phyloP scores from a whole-genome alignment of 2,329 filamentous ascomycete genomes.

The Clarireedia monteithiana region DNA sequence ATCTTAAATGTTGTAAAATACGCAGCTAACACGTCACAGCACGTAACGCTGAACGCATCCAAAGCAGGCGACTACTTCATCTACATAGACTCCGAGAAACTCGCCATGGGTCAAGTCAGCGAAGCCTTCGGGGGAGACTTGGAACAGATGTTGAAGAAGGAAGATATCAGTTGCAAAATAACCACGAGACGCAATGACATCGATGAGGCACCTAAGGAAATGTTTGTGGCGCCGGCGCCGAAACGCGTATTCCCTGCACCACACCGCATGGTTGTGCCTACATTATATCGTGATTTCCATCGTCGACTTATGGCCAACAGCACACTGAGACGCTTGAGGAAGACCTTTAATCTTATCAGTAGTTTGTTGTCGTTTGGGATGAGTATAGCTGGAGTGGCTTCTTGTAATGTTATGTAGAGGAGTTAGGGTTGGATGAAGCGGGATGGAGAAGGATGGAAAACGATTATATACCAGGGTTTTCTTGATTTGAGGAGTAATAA shows the following conservation, averaged over 20 bases:
- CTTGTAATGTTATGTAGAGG: background rate
- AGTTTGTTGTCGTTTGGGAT: background rate
- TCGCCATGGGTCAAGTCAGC: background rate
- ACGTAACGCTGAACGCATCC: background rate
- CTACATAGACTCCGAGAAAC: background rate
- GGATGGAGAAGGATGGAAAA: too few relatives aligned
- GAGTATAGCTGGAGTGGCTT: background rate
- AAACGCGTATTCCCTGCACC: background rate
- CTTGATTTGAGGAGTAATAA: too few relatives aligned
- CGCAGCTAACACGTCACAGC: background rate
- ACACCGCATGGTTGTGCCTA: background rate
- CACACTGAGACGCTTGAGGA: background rate
- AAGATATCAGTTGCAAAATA: background rate
- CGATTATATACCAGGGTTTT: too few relatives aligned
- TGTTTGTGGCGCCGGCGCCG: too few relatives aligned
- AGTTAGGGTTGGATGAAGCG: too few relatives aligned
- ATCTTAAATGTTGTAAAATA: background rate
- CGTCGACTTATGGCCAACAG: too few relatives aligned
- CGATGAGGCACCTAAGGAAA: background rate
- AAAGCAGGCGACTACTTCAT: background rate
- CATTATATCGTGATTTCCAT: background rate
- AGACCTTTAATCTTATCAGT: background rate
- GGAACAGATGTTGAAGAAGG: background rate
- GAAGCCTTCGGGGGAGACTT: background rate
- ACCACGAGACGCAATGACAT: background rate